Conservation (phyloP, 2,329 filamentous ascomycete genomes). For the Colletotrichum sp. region DNA sequence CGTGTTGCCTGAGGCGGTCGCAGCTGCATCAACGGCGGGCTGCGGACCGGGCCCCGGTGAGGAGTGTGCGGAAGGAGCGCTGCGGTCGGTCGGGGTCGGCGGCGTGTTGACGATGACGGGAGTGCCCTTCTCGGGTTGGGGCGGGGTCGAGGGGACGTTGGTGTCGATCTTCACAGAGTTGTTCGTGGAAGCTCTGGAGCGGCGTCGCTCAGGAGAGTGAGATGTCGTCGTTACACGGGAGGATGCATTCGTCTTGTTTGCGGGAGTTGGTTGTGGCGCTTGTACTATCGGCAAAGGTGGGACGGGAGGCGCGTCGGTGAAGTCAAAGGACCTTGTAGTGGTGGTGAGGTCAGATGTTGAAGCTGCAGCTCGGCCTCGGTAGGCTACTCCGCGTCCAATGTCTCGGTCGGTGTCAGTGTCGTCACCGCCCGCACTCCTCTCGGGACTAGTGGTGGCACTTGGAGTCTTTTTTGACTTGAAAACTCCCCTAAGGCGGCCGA, state of each 20-base stretch:
- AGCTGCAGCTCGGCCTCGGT: constrained; percentile 16
- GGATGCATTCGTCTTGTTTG: constrained; percentile 7
- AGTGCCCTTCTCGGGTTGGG: constrained; percentile 39
- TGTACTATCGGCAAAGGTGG: not conserved
- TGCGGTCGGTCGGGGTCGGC: constrained; percentile 63
- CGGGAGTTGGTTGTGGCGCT: constrained; percentile 5
- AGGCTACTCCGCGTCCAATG: not conserved
- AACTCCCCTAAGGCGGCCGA: constrained; percentile 73
- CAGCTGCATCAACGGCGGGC: constrained; percentile 26
- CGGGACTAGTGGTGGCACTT: constrained; percentile 48
- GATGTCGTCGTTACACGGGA: constrained; percentile 13
- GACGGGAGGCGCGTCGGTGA: not conserved
- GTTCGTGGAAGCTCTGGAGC: constrained; percentile 13
- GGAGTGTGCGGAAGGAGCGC: not conserved
- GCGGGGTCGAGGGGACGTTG: constrained; percentile 19
- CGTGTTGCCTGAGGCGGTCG: constrained; percentile 32
- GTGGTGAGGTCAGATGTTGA: constrained; percentile 20
- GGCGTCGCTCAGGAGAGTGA: constrained; percentile 15
- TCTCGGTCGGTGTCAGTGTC: constrained; percentile 20
- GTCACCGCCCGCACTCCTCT: constrained; percentile 26
- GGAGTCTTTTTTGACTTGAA: constrained; percentile 64
- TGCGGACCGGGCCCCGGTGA: constrained; percentile 10
- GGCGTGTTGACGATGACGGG: constrained; percentile 70
- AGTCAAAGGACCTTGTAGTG: not conserved
- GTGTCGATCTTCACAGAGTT: constrained; percentile 29